These are phyloP conservation scores for Acacia confusa DNA, from an alignment of 306 rosid genomes.

Conservation along the genomic window DNA sequence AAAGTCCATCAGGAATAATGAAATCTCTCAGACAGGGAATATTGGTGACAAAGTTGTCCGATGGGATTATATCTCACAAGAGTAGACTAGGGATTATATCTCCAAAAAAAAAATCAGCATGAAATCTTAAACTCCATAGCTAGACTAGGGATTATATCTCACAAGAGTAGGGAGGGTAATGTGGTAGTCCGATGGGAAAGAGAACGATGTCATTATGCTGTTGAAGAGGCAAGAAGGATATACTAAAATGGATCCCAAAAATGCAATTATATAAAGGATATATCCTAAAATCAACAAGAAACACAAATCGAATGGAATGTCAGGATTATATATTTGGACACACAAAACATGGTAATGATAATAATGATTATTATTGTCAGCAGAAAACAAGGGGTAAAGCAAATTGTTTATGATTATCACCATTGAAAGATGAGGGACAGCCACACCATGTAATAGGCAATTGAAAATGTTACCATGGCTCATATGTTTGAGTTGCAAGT, in stretches of 20 bases:
- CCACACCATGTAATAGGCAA: background rate
- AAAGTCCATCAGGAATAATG: background rate
- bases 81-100: too few species aligned
- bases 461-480: background rate
- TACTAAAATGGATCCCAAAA: conserved; percentile 19
- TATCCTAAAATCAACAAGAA: conserved; percentile 1
- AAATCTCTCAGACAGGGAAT: background rate
- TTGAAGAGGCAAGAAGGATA: background rate
- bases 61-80: too few species aligned
- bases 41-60: background rate
- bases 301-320: background rate
- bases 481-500: conserved; percentile 24
- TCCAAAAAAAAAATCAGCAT: background rate
- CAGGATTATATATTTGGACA: background rate
- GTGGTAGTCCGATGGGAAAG: background rate
- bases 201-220: background rate
- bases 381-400: background rate
- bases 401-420: background rate
- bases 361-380: background rate
- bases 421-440: background rate
- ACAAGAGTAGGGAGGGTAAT: background rate
- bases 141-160: background rate
- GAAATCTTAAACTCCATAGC: background rate
- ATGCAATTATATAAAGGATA: conserved; percentile 3
- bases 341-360: conserved; percentile 9